Evolutionary conservation across 1,284 basidiomycete genomes (phyloP).

Genomic region (Pholiota adiposa): DNA sequence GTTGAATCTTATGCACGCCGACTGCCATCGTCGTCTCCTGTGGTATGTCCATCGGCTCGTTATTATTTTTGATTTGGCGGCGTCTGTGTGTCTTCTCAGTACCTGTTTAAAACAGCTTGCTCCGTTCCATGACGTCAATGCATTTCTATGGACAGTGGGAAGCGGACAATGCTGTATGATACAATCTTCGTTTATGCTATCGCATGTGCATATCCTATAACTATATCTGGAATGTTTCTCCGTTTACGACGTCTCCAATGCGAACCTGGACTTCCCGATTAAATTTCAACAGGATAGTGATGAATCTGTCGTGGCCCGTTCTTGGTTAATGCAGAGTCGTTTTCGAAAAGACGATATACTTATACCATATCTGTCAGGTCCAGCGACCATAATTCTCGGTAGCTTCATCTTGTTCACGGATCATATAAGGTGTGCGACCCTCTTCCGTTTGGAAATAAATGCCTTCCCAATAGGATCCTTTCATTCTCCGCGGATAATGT

Average conservation of each 20-base stretch:
- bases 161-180: constrained; percentile 4
- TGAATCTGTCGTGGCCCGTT: not conserved
- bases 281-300: not conserved
- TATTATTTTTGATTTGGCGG: constrained; percentile 40
- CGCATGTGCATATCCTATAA: not conserved
- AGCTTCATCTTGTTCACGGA: constrained; percentile 39
- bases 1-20: not conserved
- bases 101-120: constrained; percentile 26
- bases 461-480: not conserved
- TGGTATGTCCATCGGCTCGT: constrained; percentile 15
- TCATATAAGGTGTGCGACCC: not conserved
- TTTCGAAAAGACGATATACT: not conserved
- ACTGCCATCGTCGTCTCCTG: not conserved
- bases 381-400: not conserved
- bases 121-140: constrained; percentile 12
- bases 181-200: constrained; percentile 14
- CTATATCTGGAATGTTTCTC: constrained; percentile 7
- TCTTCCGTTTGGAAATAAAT: not conserved
- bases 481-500: not conserved
- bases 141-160: constrained; percentile 8
- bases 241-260: not conserved
- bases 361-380: not conserved
- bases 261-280: constrained; percentile 1
- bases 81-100: constrained; percentile 43
- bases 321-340: not conserved